Percentiles rank a stretch among this genome's conserved stretches.
Evolutionary conservation across 164 flowering plant species (phyloP).

Genomic region (Cinnamomum micranthum): DNA sequence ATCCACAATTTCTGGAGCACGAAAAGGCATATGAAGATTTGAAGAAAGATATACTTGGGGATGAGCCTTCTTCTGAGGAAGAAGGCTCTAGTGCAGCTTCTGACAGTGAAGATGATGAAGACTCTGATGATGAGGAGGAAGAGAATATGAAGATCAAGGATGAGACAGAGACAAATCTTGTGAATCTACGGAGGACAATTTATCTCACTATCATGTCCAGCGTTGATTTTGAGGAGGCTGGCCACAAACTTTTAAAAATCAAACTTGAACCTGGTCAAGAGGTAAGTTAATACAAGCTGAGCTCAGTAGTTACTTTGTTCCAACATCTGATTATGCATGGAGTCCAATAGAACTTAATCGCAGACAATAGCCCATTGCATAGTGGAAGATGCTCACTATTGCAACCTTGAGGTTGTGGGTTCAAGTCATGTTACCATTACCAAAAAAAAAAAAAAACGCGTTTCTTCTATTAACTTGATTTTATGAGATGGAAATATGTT

Average conservation of each 20-base stretch:
- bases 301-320: neutral
- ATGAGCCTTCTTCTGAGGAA: slow-evolving; percentile 57
- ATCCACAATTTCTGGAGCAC: slow-evolving; percentile 58
- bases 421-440: too few relatives aligned
- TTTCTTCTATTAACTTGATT: too few relatives aligned
- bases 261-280: slow-evolving; percentile 99
- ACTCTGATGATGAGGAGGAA: slow-evolving; percentile 54
- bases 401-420: too few relatives aligned
- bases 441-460: too few relatives aligned
- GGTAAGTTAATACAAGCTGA: slow-evolving; percentile 37
- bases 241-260: slow-evolving; percentile 88
- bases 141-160: slow-evolving; percentile 71
- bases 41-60: slow-evolving; percentile 62
- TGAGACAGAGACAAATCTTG: slow-evolving; percentile 93
- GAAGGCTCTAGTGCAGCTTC: slow-evolving; percentile 52
- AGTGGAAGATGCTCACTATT: too few relatives aligned
- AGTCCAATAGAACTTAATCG: neutral
- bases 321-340: neutral
- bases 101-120: slow-evolving; percentile 44
- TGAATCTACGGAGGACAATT: slow-evolving; percentile 85
- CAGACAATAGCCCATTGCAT: too few relatives aligned
- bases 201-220: slow-evolving; percentile 97
- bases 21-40: slow-evolving; percentile 68
- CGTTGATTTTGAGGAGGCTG: slow-evolving; percentile 99
- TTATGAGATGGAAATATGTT: too few relatives aligned